Base-by-base conservation (phyloP, 2,329 filamentous ascomycete genomes). In the Alternaria conjuncta region DNA sequence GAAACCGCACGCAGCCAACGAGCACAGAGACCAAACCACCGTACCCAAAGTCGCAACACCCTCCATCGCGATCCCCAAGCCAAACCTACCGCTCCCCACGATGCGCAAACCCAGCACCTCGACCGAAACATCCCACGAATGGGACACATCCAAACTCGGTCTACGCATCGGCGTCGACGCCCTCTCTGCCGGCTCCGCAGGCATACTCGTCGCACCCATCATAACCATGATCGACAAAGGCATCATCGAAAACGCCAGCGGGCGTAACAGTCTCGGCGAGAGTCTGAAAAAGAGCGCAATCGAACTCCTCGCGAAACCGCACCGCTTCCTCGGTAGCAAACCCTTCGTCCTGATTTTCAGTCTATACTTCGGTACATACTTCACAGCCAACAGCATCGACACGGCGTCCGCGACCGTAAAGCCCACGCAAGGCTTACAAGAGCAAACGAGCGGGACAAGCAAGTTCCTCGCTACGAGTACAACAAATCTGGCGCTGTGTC, bases 301-400 rank as follows among this genome's bases (percentile, higher is more conserved):
- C 28, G 81, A 84, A 43, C 83, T 93, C 55, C 51, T 91, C 61
- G 70, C 83, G n/a, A 85, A 83, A 9, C 91, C 91, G 0, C 88
- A 89, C 62, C 72, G 79, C 23, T 84, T 91, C 72, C 73, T 93
- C 68, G 80, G 88, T 76, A 88, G 88, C 54, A 88, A 87, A 63
- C 90, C 91, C 1, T 91, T 91, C 72, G 87, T 83, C 49, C 85
- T 93, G 68, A 90, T 94, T 76, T 81, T 84, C 64, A 82, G 83
- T 57, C 84, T 97, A 46, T 98, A 97, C 84, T 92, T 90, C 65
- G 90, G 92, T 69, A 98, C 95, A 63, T 97, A 97, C 83, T 83
- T 96, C 12, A 93, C 92, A 1, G 94, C 95, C 67, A 97, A 97
- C 83, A 82, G 87, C 12, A 88, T 97, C 77, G 95, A 98, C 82